Base-by-base conservation (phyloP, 306 rosid genomes). In the Medicago lupulina region DNA sequence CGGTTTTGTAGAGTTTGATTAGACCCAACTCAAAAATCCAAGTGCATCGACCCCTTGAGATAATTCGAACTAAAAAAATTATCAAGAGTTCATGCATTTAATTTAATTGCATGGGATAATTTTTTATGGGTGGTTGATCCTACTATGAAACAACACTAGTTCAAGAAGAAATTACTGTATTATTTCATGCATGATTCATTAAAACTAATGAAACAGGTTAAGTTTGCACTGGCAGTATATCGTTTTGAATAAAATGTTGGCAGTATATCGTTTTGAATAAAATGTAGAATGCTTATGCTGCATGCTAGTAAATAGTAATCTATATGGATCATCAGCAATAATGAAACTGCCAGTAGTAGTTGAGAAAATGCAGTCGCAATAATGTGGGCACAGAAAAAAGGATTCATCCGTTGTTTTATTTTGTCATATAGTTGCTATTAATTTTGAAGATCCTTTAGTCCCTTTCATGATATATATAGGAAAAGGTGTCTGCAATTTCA, bases 281-380 rank as follows among this genome's bases (percentile, higher is more conserved):
- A 51, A 16, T 51, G 4, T 9, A 16, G 58, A 16, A 51, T 51
- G 12, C 23, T 54, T 5, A 51, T 51, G 12, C 21, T 53, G 13
- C 25, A 53, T 7, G 25, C 0, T 28, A 28, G 28, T 16, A 16
- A 16, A 0, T 25, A 25, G 31, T 17, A 17, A 17, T 53, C 59
- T 17, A 53, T 53, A 54, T 47, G 73, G 62, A 76, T 58, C 5
- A 66, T 63, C 53, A 66, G 10, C 57, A 76, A 67, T 77, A 39
- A 73, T 60, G 79, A 73, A 81, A 81, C 83, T 62, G 51, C 74
- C 82, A 80, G 46, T 85, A 11, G 70, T 62, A 23, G 64, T 23
- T 23, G 64, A 58, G 64, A 67, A 70, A 78, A 70, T 39, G 15
- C 11, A 77, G 46, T 25, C 11, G 31, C 63, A 58, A 21, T 39